Conservation (phyloP, 805 yeast species). For the Wickerhamiella galacta region DNA sequence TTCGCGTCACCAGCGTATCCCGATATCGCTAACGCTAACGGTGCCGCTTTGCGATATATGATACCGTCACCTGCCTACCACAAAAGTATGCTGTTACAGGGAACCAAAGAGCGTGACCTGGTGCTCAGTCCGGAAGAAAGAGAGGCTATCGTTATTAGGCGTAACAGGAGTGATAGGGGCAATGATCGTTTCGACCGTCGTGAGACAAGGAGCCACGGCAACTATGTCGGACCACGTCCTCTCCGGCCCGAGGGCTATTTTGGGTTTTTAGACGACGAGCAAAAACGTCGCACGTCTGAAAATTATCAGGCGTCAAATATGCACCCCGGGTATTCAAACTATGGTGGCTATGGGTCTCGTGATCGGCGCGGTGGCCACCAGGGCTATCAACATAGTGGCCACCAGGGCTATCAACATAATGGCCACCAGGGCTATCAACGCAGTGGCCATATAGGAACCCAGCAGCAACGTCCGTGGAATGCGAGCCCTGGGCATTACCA, state of each 20-base stretch:
- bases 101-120: constrained; percentile 45
- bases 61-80: constrained; percentile 43
- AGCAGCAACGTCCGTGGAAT: no score
- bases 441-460: no score
- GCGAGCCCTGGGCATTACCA: no score
- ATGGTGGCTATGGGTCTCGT: no score
- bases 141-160: constrained; percentile 30
- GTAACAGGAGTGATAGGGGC: constrained; percentile 18
- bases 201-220: constrained; percentile 9
- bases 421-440: no score
- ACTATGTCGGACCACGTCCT: constrained; percentile 11
- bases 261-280: constrained; percentile 8
- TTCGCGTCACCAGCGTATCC: constrained; percentile 30
- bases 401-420: no score
- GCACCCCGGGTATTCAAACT: no score
- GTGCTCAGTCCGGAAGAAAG: constrained; percentile 55
- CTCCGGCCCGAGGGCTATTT: constrained; percentile 12
- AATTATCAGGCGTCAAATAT: no score
- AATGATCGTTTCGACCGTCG: constrained; percentile 17
- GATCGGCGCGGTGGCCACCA: no score
- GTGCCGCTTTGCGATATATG: constrained; percentile 34
- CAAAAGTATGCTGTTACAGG: constrained; percentile 73
- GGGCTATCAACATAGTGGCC: no score
- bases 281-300: constrained; percentile 5
- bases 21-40: constrained; percentile 27